These are phyloP conservation scores for Allomyces arbusculus DNA, from an alignment of 192 early-diverging fungal species.

Conservation along the genomic window DNA sequence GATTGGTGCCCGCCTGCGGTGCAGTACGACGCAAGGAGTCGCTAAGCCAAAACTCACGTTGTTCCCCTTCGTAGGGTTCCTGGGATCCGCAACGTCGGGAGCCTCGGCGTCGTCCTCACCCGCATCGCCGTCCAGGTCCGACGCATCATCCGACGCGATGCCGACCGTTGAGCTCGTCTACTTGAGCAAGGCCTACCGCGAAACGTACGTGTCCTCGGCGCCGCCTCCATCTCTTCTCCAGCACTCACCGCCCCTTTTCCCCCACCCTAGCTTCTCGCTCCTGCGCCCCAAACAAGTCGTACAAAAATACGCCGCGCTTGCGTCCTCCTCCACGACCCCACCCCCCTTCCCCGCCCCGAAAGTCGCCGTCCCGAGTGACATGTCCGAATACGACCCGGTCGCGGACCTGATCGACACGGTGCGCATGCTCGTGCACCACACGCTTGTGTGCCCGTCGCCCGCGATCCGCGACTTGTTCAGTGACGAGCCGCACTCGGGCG, in stretches of 20 bases:
- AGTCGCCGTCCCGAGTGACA: not conserved
- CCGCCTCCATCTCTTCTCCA: not conserved
- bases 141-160: too few species aligned
- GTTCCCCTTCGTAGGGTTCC: too few species aligned
- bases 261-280: not conserved
- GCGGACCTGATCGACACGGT: conserved; percentile 57
- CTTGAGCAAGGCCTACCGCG: not conserved
- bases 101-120: too few species aligned
- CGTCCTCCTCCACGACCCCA: not conserved
- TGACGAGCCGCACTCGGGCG: conserved; percentile 13
- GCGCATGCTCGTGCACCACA: conserved; percentile 41
- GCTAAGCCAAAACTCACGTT: too few species aligned
- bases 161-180: not conserved
- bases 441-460: conserved; percentile 22
- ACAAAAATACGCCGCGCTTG: not conserved
- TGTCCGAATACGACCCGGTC: conserved; percentile 55
- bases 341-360: not conserved
- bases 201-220: not conserved
- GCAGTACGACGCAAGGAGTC: too few species aligned
- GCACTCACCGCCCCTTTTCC: too few species aligned
- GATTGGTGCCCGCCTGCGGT: too few species aligned
- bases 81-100: too few species aligned
- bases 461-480: conserved; percentile 26
- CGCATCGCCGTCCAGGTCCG: too few species aligned
- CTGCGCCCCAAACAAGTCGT: not conserved